Conservation (phyloP, 169 alveolate species). For the Eimeria falciformis region DNA sequence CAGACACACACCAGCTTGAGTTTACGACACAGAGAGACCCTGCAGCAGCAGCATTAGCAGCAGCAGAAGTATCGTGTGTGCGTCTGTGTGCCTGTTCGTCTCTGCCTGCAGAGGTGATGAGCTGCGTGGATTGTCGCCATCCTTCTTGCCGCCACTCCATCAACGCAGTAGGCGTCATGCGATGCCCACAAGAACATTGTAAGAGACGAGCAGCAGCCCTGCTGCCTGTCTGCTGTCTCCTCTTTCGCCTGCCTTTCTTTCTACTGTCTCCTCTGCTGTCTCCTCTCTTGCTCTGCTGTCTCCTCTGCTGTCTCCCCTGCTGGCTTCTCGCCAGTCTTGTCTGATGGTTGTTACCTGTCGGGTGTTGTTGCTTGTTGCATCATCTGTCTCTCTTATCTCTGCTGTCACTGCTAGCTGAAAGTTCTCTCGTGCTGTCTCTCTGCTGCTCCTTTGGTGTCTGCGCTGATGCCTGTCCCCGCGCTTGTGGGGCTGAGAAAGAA, state of each 20-base stretch:
- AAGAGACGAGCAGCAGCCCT: not conserved
- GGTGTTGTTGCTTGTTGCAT: no score
- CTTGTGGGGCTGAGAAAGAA: no score
- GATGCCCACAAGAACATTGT: slow-evolving; percentile 75
- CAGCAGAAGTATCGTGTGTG: not conserved
- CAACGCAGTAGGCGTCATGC: slow-evolving; percentile 69
- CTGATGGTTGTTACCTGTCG: no score
- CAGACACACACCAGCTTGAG: no score
- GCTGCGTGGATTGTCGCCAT: slow-evolving; percentile 81
- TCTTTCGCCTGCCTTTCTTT: not conserved
- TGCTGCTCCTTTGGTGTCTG: not conserved
- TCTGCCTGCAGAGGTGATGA: slow-evolving; percentile 76
- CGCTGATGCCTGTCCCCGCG: not conserved
- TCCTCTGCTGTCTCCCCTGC: no score
- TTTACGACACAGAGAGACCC: no score
- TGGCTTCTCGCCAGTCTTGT: no score
- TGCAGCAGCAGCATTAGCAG: not conserved
- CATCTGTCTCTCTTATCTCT: not conserved
- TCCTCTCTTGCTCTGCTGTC: slow-evolving; percentile 16
- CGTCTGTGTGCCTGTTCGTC: not conserved
- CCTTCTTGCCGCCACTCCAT: slow-evolving; percentile 80
- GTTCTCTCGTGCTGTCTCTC: not conserved
- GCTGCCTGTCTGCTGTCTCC: not conserved
- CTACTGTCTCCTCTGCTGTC: not conserved
- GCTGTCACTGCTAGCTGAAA: not conserved